A percentile compares a stretch with the other conserved stretches of the same genome.
Conservation (phyloP, 169 alveolate species). For the Plasmodium gonderi region DNA sequence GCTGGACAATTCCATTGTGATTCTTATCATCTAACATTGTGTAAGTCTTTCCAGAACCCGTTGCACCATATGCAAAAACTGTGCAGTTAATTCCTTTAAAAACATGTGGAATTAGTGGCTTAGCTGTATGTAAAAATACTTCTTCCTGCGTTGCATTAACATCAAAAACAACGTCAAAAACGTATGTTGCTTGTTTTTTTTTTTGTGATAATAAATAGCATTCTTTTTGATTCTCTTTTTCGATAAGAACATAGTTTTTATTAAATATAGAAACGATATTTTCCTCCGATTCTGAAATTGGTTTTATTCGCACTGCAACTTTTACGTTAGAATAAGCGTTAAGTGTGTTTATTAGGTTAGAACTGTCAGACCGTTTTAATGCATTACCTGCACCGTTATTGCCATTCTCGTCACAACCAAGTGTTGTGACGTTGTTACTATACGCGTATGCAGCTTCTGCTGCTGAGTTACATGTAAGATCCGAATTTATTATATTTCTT, state of each 20-base stretch:
- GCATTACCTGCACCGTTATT: background rate
- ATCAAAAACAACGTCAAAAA: constrained; percentile 94
- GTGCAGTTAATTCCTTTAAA: constrained; percentile 95
- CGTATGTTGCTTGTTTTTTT: constrained; percentile 87
- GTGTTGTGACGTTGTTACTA: background rate
- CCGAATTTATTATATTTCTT: background rate
- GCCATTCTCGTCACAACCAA: background rate
- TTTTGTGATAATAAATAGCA: constrained; percentile 84
- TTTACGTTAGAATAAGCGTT: constrained; percentile 69
- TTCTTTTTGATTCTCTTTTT: constrained; percentile 73
- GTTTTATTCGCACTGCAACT: constrained; percentile 73
- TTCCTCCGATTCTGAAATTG: constrained; percentile 55
- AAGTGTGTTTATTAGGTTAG: constrained; percentile 31
- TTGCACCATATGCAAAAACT: constrained; percentile 98
- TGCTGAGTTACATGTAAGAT: background rate
- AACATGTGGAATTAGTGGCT: constrained; percentile 90
- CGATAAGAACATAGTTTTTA: constrained; percentile 63
- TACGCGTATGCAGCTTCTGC: background rate
- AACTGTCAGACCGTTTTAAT: constrained; percentile 1
- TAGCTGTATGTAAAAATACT: constrained; percentile 90
- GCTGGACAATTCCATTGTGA: constrained; percentile 93
- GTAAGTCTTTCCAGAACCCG: constrained; percentile 99
- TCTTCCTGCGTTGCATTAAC: constrained; percentile 88
- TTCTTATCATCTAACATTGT: constrained; percentile 96
- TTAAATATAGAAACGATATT: constrained; percentile 68